Conservation (phyloP, 2,329 filamentous ascomycete species). For the Alternaria infectoria region DNA sequence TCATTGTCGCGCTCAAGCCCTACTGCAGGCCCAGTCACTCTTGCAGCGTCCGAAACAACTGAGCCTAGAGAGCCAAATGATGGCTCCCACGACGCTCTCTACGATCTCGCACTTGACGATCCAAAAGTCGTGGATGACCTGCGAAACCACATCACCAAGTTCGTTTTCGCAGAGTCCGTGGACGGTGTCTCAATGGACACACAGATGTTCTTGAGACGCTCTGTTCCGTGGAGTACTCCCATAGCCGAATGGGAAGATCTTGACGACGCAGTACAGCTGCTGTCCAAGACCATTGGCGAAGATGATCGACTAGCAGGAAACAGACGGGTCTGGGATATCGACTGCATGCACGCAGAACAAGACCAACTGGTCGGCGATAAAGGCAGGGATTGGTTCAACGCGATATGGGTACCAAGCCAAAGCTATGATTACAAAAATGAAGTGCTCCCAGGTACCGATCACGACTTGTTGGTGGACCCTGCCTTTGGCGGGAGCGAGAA, state of each 20-base stretch:
- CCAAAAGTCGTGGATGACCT: conserved; percentile 28
- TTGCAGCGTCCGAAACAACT: conserved; percentile 7
- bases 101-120: conserved; percentile 21
- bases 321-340: conserved; percentile 26
- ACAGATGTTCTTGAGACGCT: conserved; percentile 31
- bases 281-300: conserved; percentile 27
- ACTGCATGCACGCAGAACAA: conserved; percentile 36
- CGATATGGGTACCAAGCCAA: conserved; percentile 26
- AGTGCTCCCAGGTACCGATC: conserved; percentile 28
- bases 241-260: conserved; percentile 32
- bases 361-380: conserved; percentile 39
- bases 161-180: conserved; percentile 34
- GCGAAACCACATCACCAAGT: conserved; percentile 26
- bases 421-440: conserved; percentile 27
- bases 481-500: conserved; percentile 28
- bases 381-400: conserved; percentile 36
- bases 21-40: conserved; percentile 18
- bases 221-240: conserved; percentile 29
- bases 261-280: conserved; percentile 30
- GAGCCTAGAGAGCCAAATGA: conserved; percentile 5
- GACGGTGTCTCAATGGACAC: conserved; percentile 37
- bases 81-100: neutral
- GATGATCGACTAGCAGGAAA: conserved; percentile 6
- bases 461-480: conserved; percentile 38
- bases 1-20: conserved; percentile 11